Evolutionary conservation across 2,329 filamentous ascomycete genomes (phyloP), one percentile per base, ranked within the genome.

Genomic region (Fusarium phyllophilum): DNA sequence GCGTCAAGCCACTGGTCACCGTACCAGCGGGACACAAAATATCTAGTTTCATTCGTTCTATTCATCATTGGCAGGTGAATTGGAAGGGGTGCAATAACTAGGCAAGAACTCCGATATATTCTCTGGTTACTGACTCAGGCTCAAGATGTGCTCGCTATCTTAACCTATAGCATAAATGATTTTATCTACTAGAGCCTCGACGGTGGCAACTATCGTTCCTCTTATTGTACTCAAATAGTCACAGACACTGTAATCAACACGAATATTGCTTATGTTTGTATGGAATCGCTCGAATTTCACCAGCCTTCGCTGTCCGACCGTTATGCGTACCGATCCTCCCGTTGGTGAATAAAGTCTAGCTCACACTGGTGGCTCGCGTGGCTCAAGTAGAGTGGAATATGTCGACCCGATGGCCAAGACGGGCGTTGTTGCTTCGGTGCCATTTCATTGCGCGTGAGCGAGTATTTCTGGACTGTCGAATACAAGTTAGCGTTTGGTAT

Each of bases 371-470:
- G 38, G 6, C 38, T 48, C 5, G 20, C 10, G 20, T 17, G 14
- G 14, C 29, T n/a, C 6, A 4, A n/a, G 14, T n/a, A 31, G 10
- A n/a, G 6, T 7, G 11, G 2, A 10, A 2, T n/a, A 31, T n/a
- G 14, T n/a, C 10, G 3, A 17, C 20, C 4, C 10, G 46, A 13
- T n/a, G 20, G 29, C 20, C 17, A 5, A 48, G 10, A 31, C 1
- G 15, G 4, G 13, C 10, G 45, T 22, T 22, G 13, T 22, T 3
- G 1, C 11, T 41, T 41, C 12, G 10, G 3, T 22, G 4, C 7
- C 0, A 14, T 6, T 22, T 48, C 0, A n/a, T n/a, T n/a, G 10
- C 29, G 11, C 4, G 20, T 6, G 7, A 12, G 17, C n/a, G n/a
- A 45, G 0, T 18, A 13, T 45, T 5, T 29, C 4, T 5, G 6